These are phyloP conservation scores for Saksenaea vasiformis DNA, from an alignment of 371 early-diverging fungal genomes.

Conservation along the genomic window DNA sequence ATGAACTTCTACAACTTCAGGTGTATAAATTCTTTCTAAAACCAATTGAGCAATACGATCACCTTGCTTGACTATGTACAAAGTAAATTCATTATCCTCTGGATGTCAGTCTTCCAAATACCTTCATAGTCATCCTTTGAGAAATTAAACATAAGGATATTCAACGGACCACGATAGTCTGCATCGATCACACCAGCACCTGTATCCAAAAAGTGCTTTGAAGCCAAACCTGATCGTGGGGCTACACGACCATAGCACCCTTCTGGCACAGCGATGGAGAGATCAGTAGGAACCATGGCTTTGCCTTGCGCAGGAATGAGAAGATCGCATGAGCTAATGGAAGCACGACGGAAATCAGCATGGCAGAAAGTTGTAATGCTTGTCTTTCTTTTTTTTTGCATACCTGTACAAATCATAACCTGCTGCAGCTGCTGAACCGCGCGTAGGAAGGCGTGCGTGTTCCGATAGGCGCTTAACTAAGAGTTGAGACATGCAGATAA, in stretches of 20 bases:
- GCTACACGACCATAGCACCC: slow-evolving; percentile 97
- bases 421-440: slow-evolving; percentile 84
- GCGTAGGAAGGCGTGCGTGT: slow-evolving; percentile 78
- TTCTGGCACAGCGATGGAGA: slow-evolving; percentile 79
- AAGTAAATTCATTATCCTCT: slow-evolving; percentile 56
- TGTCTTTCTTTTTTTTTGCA: slow-evolving; percentile 6
- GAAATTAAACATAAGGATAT: slow-evolving; percentile 93
- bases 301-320: slow-evolving; percentile 76
- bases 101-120: slow-evolving; percentile 80
- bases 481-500: slow-evolving; percentile 23
- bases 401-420: slow-evolving; percentile 97
- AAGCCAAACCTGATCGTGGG: slow-evolving; percentile 90
- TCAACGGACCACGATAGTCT: slow-evolving; percentile 88
- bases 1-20: slow-evolving; percentile 79
- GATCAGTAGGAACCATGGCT: slow-evolving; percentile 79
- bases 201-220: slow-evolving; percentile 90
- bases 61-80: slow-evolving; percentile 70
- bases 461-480: slow-evolving; percentile 62
- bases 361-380: neutral
- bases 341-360: neutral
- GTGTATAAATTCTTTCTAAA: slow-evolving; percentile 83
- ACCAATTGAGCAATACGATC: slow-evolving; percentile 98
- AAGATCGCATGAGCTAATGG: slow-evolving; percentile 61
- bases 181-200: slow-evolving; percentile 98
- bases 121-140: slow-evolving; percentile 76